These are phyloP conservation scores for Yarrowia osloensis DNA, from an alignment of 805 yeast species.

Conservation along the genomic window DNA sequence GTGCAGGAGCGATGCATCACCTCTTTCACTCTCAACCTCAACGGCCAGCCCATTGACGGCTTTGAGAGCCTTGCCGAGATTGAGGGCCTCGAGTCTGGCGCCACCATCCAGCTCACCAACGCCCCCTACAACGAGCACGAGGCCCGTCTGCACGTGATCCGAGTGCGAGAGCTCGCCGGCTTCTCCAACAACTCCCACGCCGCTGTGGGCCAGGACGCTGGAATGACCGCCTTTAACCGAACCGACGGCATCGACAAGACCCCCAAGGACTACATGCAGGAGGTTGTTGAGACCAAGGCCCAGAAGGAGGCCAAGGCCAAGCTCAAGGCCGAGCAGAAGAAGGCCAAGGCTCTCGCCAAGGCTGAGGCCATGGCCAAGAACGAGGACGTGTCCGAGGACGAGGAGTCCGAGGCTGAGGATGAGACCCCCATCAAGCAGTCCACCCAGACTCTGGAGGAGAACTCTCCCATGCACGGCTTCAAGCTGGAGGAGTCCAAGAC, in stretches of 20 bases:
- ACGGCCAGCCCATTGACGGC: slow-evolving; percentile 45
- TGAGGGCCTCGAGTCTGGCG: slow-evolving; percentile 42
- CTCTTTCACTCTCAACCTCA: slow-evolving; percentile 52
- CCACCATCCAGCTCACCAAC: slow-evolving; percentile 52
- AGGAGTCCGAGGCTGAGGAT: slow-evolving; percentile 23
- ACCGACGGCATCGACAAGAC: slow-evolving; percentile 39
- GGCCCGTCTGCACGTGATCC: slow-evolving; percentile 62
- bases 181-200: slow-evolving; percentile 46
- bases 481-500: slow-evolving; percentile 25
- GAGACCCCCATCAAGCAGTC: slow-evolving; percentile 33
- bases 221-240: slow-evolving; percentile 51
- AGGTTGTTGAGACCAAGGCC: slow-evolving; percentile 31
- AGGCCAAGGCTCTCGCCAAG: slow-evolving; percentile 24
- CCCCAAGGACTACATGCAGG: slow-evolving; percentile 31
- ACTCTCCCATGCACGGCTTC: slow-evolving; percentile 34
- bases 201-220: slow-evolving; percentile 48
- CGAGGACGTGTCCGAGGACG: neutral
- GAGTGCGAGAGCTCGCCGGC: slow-evolving; percentile 63
- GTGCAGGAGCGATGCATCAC: slow-evolving; percentile 60
- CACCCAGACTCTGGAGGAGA: slow-evolving; percentile 42
- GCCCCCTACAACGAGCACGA: slow-evolving; percentile 61
- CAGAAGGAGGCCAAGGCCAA: slow-evolving; percentile 28
- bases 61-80: slow-evolving; percentile 40
- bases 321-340: slow-evolving; percentile 32
- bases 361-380: slow-evolving; percentile 32